Evolutionary conservation across 495 filamentous ascomycete genomes (phyloP).

Genomic region (Lasiosphaeris hirsuta): DNA sequence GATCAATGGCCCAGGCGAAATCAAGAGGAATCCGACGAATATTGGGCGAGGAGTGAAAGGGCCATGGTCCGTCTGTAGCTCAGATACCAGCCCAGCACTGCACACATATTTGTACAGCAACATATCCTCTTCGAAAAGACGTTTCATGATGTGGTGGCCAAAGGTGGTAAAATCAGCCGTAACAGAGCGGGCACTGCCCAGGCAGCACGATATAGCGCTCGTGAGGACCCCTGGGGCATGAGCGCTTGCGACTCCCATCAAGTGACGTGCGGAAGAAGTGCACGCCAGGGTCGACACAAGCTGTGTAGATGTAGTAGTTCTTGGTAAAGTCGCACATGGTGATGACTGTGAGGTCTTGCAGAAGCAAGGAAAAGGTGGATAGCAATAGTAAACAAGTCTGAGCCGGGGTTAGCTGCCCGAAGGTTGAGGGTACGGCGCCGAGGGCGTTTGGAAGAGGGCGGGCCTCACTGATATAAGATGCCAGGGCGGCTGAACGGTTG

Average conservation of each 20-base stretch:
- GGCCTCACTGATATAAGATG: constrained; percentile 9
- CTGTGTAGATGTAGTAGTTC: constrained; percentile 74
- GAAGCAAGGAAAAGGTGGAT: not conserved
- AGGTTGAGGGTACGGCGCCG: not conserved
- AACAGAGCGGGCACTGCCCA: constrained; percentile 64
- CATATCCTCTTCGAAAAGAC: not conserved
- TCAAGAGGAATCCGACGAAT: not conserved
- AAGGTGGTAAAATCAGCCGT: constrained; percentile 32
- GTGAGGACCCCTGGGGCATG: constrained; percentile 66
- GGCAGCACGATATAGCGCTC: constrained; percentile 69
- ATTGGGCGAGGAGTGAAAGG: not conserved
- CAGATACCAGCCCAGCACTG: not conserved
- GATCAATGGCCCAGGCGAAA: not conserved
- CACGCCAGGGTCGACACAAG: constrained; percentile 60
- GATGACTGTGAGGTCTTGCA: constrained; percentile 7
- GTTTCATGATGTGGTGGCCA: not conserved
- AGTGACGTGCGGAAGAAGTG: constrained; percentile 66
- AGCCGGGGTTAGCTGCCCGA: not conserved
- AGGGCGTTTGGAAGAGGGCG: not conserved
- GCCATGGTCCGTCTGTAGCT: not conserved
- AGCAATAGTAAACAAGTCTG: not conserved
- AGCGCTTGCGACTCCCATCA: constrained; percentile 59
- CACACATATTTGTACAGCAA: constrained; percentile 7
- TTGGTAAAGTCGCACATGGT: constrained; percentile 76
- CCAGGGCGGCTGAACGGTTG: constrained; percentile 9